Percentiles rank a stretch among this genome's conserved stretches.
Conservation (phyloP, 2,329 filamentous ascomycete genomes). For the Seiridium unicorne region DNA sequence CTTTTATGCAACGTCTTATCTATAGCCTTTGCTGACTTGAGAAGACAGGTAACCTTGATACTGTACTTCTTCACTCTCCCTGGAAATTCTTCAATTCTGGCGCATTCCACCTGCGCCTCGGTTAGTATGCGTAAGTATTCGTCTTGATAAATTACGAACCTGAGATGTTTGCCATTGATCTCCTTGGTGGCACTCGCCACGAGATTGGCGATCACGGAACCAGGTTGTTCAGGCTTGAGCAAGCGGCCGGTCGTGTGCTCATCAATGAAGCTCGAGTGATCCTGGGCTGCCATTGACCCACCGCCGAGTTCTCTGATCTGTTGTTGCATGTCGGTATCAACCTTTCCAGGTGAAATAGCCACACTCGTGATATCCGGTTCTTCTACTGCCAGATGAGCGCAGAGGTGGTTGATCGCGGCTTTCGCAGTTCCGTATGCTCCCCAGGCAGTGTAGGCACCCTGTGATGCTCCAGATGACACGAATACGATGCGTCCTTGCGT, state of each 20-base stretch:
- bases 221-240: constrained; percentile 80
- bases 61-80: constrained; percentile 15
- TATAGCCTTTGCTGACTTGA: constrained; percentile 13
- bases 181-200: constrained; percentile 62
- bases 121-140: constrained; percentile 21
- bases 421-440: constrained; percentile 81
- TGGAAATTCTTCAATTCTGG: constrained; percentile 54
- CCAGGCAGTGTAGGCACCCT: constrained; percentile 68
- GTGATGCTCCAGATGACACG: constrained; percentile 76
- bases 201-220: constrained; percentile 80
- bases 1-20: constrained; percentile 16
- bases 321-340: constrained; percentile 90
- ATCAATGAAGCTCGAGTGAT: constrained; percentile 67
- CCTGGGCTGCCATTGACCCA: constrained; percentile 47
- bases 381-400: constrained; percentile 69
- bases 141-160: constrained; percentile 41
- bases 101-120: constrained; percentile 46
- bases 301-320: constrained; percentile 65
- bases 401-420: constrained; percentile 79
- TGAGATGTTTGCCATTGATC: constrained; percentile 75
- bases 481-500: constrained; percentile 72
- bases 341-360: constrained; percentile 73
- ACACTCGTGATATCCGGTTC: constrained; percentile 74
- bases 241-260: constrained; percentile 70
- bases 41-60: constrained; percentile 5